A percentile compares a stretch with the other conserved stretches of the same genome.
These are phyloP conservation scores for Rhizopus sp. DNA, from an alignment of 371 early-diverging fungal genomes.

Conservation along the genomic window DNA sequence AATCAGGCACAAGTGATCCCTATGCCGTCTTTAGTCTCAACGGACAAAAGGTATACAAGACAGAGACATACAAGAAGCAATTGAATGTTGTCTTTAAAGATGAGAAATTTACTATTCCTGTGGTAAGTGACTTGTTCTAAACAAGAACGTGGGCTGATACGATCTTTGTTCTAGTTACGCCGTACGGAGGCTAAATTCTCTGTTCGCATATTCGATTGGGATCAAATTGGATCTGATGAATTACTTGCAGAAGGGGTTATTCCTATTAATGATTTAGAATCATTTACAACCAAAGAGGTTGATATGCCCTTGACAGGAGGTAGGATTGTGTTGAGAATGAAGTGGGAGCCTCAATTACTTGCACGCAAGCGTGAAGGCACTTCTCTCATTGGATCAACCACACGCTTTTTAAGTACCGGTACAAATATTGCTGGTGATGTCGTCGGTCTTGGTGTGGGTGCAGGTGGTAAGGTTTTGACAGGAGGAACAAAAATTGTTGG, in stretches of 20 bases:
- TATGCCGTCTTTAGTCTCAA: conserved; percentile 68
- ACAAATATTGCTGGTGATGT: conserved; percentile 23
- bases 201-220: conserved; percentile 75
- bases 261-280: conserved; percentile 22
- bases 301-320: conserved; percentile 23
- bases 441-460: conserved; percentile 26
- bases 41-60: conserved; percentile 73
- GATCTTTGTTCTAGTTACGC: conserved; percentile 20
- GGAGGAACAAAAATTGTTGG: conserved; percentile 27
- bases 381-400: conserved; percentile 23
- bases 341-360: conserved; percentile 38
- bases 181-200: conserved; percentile 49
- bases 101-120: conserved; percentile 63
- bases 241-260: conserved; percentile 42
- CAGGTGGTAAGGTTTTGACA: conserved; percentile 28
- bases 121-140: conserved; percentile 36
- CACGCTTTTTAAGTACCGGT: conserved; percentile 16
- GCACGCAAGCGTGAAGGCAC: conserved; percentile 29
- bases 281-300: conserved; percentile 19
- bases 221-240: conserved; percentile 61
- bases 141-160: background rate
- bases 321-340: conserved; percentile 19
- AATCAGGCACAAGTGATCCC: conserved; percentile 73
- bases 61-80: conserved; percentile 73
- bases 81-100: conserved; percentile 75